Evolutionary conservation across 2,329 filamentous ascomycete species (phyloP).

Genomic region (Sclerotinia minor): DNA sequence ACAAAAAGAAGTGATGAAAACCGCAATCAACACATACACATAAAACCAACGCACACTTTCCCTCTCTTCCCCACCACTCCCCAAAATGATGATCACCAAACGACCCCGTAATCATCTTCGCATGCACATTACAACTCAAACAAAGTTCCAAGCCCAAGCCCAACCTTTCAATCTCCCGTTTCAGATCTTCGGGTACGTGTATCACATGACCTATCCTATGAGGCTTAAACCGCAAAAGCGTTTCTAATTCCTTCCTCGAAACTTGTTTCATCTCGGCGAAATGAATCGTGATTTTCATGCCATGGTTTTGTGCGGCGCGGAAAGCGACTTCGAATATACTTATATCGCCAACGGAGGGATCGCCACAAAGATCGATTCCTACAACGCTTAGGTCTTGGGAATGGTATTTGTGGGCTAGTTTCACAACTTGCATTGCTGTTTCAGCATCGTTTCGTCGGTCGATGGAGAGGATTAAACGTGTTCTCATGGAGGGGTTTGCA

Average conservation of each 20-base stretch:
- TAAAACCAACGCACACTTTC: conserved; percentile 56
- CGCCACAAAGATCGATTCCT: conserved; percentile 76
- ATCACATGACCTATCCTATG: conserved; percentile 5
- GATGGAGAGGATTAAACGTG: conserved; percentile 70
- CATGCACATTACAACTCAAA: conserved; percentile 77
- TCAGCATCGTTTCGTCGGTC: conserved; percentile 62
- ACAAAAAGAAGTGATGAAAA: not conserved
- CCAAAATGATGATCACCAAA: conserved; percentile 74
- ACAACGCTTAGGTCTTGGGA: conserved; percentile 60
- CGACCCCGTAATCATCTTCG: conserved; percentile 67
- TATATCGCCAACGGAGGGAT: conserved; percentile 65
- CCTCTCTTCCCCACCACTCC: conserved; percentile 63
- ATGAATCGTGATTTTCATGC: conserved; percentile 58
- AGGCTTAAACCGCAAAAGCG: not conserved
- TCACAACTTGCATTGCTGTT: conserved; percentile 64
- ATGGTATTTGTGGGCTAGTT: conserved; percentile 59
- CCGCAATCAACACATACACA: conserved; percentile 56
- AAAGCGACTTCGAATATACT: conserved; percentile 61
- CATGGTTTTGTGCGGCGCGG: conserved; percentile 52
- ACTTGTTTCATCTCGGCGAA: not conserved
- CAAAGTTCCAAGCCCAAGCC: conserved; percentile 72
- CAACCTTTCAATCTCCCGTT: conserved; percentile 28
- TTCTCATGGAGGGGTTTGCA: conserved; percentile 49
- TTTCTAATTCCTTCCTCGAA: not conserved
- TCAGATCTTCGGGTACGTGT: conserved; percentile 28